Evolutionary conservation across 805 yeast genomes (phyloP).

Genomic region (Pachysolen tannophilus): DNA sequence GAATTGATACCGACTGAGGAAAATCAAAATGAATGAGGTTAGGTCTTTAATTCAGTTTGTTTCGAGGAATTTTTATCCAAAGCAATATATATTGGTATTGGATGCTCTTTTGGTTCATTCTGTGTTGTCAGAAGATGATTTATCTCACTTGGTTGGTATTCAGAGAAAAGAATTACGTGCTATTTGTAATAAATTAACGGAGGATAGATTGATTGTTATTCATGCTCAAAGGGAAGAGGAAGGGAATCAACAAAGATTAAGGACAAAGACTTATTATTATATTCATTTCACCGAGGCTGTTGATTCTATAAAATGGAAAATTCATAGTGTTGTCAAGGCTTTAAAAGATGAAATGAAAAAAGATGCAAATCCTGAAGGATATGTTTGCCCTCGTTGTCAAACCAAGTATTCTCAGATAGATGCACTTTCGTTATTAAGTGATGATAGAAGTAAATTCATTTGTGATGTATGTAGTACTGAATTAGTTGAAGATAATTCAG

Average conservation of each 20-base stretch:
- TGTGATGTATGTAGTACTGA: slow-evolving; percentile 79
- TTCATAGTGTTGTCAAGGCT: slow-evolving; percentile 73
- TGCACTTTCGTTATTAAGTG: slow-evolving; percentile 74
- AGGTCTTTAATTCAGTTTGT: slow-evolving; percentile 65
- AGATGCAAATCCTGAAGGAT: slow-evolving; percentile 89
- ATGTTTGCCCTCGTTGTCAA: slow-evolving; percentile 79
- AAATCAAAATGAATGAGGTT: slow-evolving; percentile 20
- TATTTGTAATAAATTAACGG: slow-evolving; percentile 70
- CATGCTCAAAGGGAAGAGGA: slow-evolving; percentile 69
- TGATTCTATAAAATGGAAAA: slow-evolving; percentile 94
- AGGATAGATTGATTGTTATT: slow-evolving; percentile 69
- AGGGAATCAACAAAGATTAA: slow-evolving; percentile 55
- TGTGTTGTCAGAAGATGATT: slow-evolving; percentile 87
- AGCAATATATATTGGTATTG: slow-evolving; percentile 72
- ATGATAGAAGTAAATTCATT: slow-evolving; percentile 70
- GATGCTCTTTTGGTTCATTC: slow-evolving; percentile 87
- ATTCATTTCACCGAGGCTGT: slow-evolving; percentile 90
- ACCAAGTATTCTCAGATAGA: slow-evolving; percentile 79
- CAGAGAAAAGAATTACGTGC: slow-evolving; percentile 83
- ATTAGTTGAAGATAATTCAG: slow-evolving; percentile 81
- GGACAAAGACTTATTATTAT: slow-evolving; percentile 73
- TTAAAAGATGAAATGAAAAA: slow-evolving; percentile 78
- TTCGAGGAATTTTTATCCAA: slow-evolving; percentile 79
- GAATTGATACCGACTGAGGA: too few species aligned
- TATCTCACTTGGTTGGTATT: slow-evolving; percentile 71